A percentile compares a stretch with the other conserved stretches of the same genome.
phyloP scores from a whole-genome alignment of 2,329 filamentous ascomycete genomes.

The Fusarium drepaniforme region DNA sequence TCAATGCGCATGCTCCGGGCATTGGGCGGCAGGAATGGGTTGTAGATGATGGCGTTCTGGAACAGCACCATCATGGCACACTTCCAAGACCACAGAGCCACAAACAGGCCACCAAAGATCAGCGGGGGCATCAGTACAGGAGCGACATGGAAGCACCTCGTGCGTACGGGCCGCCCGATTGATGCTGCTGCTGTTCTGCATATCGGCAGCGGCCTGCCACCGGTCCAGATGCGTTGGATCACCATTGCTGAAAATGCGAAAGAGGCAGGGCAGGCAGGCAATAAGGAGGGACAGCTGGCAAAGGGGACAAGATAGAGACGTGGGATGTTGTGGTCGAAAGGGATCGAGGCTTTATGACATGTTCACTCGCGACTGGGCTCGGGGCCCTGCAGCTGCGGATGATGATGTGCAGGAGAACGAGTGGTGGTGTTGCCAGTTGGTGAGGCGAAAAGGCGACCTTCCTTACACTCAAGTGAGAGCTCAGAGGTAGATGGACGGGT shows the following conservation, averaged over 20 bases:
- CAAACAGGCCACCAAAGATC: constrained; percentile 74
- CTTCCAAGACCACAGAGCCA: constrained; percentile 74
- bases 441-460: constrained; percentile 26
- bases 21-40: constrained; percentile 80
- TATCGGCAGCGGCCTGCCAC: constrained; percentile 22
- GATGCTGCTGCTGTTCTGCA: constrained; percentile 7
- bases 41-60: constrained; percentile 87
- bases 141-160: constrained; percentile 46
- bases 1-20: constrained; percentile 74
- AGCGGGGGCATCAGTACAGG: constrained; percentile 72
- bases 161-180: constrained; percentile 18
- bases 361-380: constrained; percentile 46
- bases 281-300: constrained; percentile 23
- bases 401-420: constrained; percentile 25
- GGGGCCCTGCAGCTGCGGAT: constrained; percentile 33
- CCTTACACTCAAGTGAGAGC: neutral
- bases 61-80: constrained; percentile 82
- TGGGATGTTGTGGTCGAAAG: constrained; percentile 30
- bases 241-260: constrained; percentile 33
- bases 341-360: constrained; percentile 42
- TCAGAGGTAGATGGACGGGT: neutral
- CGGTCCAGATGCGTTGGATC: constrained; percentile 35
- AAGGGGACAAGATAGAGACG: constrained; percentile 15
- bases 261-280: neutral
- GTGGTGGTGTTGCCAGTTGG: constrained; percentile 32